Base-by-base conservation (phyloP, 129 eudicot species). In the Pulicaria dysenterica region DNA sequence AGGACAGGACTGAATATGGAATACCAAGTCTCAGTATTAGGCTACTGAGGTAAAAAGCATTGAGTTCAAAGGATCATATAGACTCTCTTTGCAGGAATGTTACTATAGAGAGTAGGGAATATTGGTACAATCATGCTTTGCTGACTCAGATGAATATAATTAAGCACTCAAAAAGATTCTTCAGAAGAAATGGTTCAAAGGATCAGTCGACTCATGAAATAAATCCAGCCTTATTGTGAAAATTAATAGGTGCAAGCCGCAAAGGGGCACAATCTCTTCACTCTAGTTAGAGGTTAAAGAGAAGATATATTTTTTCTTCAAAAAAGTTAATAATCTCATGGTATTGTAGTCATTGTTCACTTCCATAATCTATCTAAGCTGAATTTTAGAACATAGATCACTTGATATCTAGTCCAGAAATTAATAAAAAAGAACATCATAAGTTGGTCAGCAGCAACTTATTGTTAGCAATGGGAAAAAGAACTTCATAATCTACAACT, bases 381-480 rank as follows among this genome's bases (percentile, higher is more conserved):
- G 43, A 46, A 66, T 16, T 13, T 24, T 13, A 37, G 58, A 12
- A 34, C 34, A 67, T 13, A 67, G 34, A 67, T 49, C 34, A 50
- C 36, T 8, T 67, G 60, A n/a, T 47, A 44, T 67, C 58, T 49
- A 49, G 38, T 45, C 11, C n/a, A 5, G 7, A 50, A 50, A 24
- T 24, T 4, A n/a, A 4, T 7, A 67, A 12, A n/a, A n/a, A 67
- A 54, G 46, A 3, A 36, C 3, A 41, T 9, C 46, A 34, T 34
- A 19, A 31, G 15, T 34, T 48, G 47, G 73, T 67, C 58, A 67
- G 50, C 45, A 62, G 40, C 16, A 39, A 39, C 34, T 48, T 67
- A 36, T 31, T 34, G 58, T 15, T 50, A 49, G 60, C 59, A 67
- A 14, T 10, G 11, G 15, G 2, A 9, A 13, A 50, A 48, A 3